Evolutionary conservation across 2,329 filamentous ascomycete species (phyloP).

Genomic region (Colletotrichum spinosum): DNA sequence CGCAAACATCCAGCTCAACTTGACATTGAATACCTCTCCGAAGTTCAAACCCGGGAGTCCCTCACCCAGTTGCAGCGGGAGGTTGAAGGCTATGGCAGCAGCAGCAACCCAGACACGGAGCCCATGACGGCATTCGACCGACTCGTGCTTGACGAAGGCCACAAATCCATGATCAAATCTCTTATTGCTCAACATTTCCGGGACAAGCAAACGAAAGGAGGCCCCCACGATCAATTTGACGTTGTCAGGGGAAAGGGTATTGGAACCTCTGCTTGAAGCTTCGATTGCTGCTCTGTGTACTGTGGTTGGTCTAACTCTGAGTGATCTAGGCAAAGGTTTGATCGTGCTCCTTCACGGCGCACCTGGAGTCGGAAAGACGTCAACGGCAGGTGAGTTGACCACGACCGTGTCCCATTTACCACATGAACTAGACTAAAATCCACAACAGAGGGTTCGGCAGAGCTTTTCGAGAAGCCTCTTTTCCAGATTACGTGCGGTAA

Average conservation of each 20-base stretch:
- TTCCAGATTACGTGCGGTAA: constrained; percentile 2
- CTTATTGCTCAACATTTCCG: constrained; percentile 2
- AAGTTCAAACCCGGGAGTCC: background rate
- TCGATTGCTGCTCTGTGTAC: background rate
- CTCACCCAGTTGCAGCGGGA: too few relatives aligned
- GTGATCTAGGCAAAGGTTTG: background rate
- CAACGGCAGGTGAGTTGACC: background rate
- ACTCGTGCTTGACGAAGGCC: background rate
- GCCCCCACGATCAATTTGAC: background rate
- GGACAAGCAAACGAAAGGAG: background rate
- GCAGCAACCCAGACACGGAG: too few relatives aligned
- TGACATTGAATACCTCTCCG: background rate
- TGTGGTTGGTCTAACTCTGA: background rate
- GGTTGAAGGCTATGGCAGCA: background rate
- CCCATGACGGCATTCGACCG: constrained; percentile 2
- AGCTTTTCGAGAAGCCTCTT: constrained; percentile 1
- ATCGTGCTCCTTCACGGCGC: constrained; percentile 2
- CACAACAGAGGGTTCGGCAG: background rate
- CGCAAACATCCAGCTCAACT: background rate
- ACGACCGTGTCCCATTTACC: background rate
- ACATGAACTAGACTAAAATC: background rate
- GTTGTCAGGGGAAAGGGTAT: constrained; percentile 7
- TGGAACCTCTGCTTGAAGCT: background rate
- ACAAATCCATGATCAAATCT: background rate
- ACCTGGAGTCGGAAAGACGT: background rate